These are phyloP conservation scores for Amanita rubescens DNA, from an alignment of 768 basidiomycete genomes.

Conservation along the genomic window DNA sequence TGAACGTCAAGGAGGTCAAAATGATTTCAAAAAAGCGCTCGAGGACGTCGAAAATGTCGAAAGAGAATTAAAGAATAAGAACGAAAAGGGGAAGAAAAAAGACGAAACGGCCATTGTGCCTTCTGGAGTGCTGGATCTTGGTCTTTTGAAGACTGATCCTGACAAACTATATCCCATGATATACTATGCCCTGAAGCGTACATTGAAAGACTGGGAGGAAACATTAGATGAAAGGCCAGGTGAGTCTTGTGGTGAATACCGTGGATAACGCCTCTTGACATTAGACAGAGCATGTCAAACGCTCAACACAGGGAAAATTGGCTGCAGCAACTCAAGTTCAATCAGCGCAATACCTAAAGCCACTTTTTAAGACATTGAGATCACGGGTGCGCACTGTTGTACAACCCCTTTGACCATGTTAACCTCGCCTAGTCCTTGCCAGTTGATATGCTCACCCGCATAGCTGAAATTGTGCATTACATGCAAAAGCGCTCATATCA, in stretches of 20 bases:
- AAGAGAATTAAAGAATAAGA: constrained; percentile 53
- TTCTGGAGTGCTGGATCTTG: constrained; percentile 66
- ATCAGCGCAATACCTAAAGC: constrained; percentile 94
- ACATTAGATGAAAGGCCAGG: constrained; percentile 93
- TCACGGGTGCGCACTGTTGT: constrained; percentile 58
- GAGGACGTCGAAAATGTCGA: constrained; percentile 84
- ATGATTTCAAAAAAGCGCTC: constrained; percentile 88
- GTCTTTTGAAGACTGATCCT: constrained; percentile 80
- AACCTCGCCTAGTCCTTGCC: constrained; percentile 52
- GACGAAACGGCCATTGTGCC: constrained; percentile 38
- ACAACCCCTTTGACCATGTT: background rate
- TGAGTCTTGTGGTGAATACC: constrained; percentile 23
- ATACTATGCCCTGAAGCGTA: constrained; percentile 90
- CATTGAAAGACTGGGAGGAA: constrained; percentile 93
- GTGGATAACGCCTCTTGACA: constrained; percentile 1
- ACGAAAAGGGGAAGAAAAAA: constrained; percentile 54
- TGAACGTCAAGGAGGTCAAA: constrained; percentile 77
- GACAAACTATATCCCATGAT: constrained; percentile 96
- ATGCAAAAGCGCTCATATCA: constrained; percentile 98
- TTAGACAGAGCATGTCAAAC: constrained; percentile 69
- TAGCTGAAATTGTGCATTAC: constrained; percentile 91
- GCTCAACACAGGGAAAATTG: constrained; percentile 84
- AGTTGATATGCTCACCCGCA: constrained; percentile 74
- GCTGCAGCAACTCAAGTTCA: constrained; percentile 95
- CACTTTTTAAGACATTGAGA: constrained; percentile 85